Evolutionary conservation across 345 rosid genomes (phyloP), one percentile per base, ranked within the genome.

Genomic region (Jatropha curcas): DNA sequence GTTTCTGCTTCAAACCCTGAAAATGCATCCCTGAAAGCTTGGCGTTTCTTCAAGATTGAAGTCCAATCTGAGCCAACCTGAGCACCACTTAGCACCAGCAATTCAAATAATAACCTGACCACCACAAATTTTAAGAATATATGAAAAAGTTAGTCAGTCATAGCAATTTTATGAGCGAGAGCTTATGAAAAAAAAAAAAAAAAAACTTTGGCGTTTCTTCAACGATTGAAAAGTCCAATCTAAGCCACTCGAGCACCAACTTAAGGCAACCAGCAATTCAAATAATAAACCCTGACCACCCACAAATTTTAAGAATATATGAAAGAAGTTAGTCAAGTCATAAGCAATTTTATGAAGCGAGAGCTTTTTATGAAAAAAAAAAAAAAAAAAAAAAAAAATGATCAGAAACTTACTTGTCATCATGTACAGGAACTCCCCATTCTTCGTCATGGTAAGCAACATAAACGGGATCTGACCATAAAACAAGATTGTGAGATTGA

Each of bases 191-290:
- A n/a, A n/a, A n/a, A n/a, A n/a, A n/a, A n/a, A n/a, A n/a, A n/a
- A n/a, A 8, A 86, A 81, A 65, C 81, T 78, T 64, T 80, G 87
- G 52, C 90, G 84, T 79, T 79, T 86, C 76, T 80, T 86, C 76
- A 86, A 71, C n/a, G 76, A 88, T 86, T 60, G 90, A 86, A n/a
- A n/a, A 63, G 86, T 81, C 92, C 92, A 88, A 60, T 88, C 92
- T 27, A 88, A 88, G 43, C 92, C 92, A 88, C 92, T 66, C 86
- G 92, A 57, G 90, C 87, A 24, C 88, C 85, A n/a, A 43, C 86
- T 84, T 55, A 88, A n/a, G n/a, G 82, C 20, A n/a, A 85, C 88
- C 16, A 88, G 80, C 83, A 88, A 69, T 71, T 88, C 92, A 53
- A 85, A 82, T 48, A 88, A 71, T 78, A 73, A 56, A n/a, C n/a